These are phyloP conservation scores for Fusarium hostae DNA, from an alignment of 2,329 filamentous ascomycete genomes.

Conservation along the genomic window DNA sequence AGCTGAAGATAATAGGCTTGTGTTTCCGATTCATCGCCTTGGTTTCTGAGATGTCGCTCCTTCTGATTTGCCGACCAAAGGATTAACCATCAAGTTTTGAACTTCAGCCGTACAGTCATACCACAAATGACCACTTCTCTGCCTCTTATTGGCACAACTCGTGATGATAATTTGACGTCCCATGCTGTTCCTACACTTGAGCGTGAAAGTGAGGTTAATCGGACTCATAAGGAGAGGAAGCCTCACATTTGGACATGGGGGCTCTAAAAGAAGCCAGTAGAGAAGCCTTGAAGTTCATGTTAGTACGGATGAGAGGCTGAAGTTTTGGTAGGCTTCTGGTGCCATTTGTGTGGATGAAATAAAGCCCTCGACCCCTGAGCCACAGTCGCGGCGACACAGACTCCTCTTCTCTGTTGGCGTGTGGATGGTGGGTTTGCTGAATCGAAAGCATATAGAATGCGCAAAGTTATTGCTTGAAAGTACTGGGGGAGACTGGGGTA, in stretches of 20 bases:
- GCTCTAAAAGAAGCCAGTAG: no score
- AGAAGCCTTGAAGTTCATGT: background rate
- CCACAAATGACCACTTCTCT: background rate
- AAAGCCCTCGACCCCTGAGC: accelerated
- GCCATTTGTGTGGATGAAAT: no score
- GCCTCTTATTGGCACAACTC: background rate
- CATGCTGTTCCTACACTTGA: background rate
- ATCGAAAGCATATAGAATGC: no score
- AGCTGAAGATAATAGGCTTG: no score
- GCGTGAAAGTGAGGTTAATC: background rate
- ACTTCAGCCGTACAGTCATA: background rate
- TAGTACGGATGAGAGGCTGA: accelerated
- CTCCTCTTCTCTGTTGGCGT: no score
- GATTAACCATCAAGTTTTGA: no score
- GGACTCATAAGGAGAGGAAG: background rate
- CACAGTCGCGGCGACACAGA: background rate
- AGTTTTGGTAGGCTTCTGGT: background rate
- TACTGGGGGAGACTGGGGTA: background rate
- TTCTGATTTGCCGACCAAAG: no score
- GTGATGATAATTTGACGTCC: background rate
- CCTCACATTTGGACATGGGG: accelerated
- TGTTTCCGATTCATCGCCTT: no score
- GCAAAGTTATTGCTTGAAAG: no score
- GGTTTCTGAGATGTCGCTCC: no score
- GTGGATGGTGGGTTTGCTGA: no score